Evolutionary conservation across 768 basidiomycete species (phyloP).

Genomic region (Lactarius tabidus): DNA sequence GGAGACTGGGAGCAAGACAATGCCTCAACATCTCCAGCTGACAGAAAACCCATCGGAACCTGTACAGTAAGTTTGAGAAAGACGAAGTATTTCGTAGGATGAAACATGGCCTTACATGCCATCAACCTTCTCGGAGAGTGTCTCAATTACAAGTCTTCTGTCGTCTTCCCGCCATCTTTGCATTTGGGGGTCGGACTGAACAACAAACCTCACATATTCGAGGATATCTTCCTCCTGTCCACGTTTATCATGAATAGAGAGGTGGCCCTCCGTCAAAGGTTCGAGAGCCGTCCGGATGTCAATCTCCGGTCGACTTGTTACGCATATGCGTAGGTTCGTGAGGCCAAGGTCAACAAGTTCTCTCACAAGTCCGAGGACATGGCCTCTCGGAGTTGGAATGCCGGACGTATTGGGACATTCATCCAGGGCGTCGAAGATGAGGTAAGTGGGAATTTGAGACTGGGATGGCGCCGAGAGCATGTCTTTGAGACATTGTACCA

Average conservation of each 20-base stretch:
- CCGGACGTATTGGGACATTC: not conserved
- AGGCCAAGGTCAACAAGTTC: not conserved
- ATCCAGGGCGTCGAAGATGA: not conserved
- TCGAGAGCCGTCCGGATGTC: not conserved
- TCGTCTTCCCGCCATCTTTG: not conserved
- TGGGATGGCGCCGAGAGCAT: not conserved
- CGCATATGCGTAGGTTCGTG: not conserved
- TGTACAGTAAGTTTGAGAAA: not conserved
- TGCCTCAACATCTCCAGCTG: not conserved
- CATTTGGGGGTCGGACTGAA: not conserved
- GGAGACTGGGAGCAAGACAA: not conserved
- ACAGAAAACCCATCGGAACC: not conserved
- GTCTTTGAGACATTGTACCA: not conserved
- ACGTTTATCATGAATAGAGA: not conserved
- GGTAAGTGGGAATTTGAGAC: not conserved
- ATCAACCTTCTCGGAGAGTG: not conserved
- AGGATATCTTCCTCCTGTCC: not conserved
- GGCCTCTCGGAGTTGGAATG: not conserved
- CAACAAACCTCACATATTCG: not conserved
- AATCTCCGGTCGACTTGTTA: not conserved
- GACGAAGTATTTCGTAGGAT: not conserved
- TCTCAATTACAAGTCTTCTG: not conserved
- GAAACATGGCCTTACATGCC: not conserved
- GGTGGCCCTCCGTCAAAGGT: not conserved
- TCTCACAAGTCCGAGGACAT: not conserved